phyloP scores from a whole-genome alignment of 352 stramenopile genomes.

The Pythium apleroticum region DNA sequence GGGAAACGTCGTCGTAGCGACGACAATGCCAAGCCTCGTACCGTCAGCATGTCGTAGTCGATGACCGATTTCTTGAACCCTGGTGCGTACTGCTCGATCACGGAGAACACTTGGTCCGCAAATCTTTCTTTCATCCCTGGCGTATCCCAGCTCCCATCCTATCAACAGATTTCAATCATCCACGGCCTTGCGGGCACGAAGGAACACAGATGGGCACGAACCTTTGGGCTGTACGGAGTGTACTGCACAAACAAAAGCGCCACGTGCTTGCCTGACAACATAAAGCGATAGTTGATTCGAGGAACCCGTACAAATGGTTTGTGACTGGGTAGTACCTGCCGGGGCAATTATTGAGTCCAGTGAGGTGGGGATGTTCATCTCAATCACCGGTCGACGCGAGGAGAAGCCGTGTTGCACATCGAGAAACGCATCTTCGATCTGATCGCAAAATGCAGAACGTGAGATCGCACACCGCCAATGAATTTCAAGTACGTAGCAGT shows the following conservation, averaged over 20 bases:
- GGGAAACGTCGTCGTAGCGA: neutral
- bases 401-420: conserved; percentile 70
- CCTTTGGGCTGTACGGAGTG: conserved; percentile 85
- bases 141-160: conserved; percentile 78
- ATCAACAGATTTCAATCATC: neutral
- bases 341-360: conserved; percentile 78
- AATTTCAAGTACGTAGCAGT: neutral
- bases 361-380: conserved; percentile 91
- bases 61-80: conserved; percentile 86
- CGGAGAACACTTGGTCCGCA: conserved; percentile 79
- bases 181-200: neutral
- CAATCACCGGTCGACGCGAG: conserved; percentile 81
- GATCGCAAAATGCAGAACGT: neutral
- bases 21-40: conserved; percentile 18
- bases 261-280: conserved; percentile 90
- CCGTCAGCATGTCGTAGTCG: conserved; percentile 85
- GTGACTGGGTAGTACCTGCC: conserved; percentile 34
- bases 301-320: neutral
- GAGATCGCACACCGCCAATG: too few relatives aligned
- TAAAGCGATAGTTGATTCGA: too few relatives aligned
- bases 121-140: conserved; percentile 80
- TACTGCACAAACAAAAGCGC: conserved; percentile 91
- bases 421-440: conserved; percentile 88
- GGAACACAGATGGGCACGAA: conserved; percentile 9
- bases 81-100: conserved; percentile 86